Base-by-base conservation (phyloP, 768 basidiomycete genomes). In the Boletellus ananiceps region DNA sequence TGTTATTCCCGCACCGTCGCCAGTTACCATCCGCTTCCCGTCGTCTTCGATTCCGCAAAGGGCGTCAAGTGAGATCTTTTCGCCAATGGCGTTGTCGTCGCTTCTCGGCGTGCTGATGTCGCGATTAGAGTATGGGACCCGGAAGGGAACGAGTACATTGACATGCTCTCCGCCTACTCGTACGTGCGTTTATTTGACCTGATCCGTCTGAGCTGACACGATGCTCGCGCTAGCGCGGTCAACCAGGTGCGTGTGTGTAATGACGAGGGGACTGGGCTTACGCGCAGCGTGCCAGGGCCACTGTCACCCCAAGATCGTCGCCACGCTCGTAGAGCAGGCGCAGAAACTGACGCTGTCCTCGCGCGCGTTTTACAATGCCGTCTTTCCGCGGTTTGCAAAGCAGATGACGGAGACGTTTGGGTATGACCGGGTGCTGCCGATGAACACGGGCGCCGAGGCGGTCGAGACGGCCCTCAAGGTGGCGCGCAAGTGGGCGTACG, bases 381-480 rank as follows among this genome's bases (percentile, higher is more conserved):
- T 86, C 55, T 90, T 99, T 57, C 93, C 93, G 0, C 77, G 74
- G n/a, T 99, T 93, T 67, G 92, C 93, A 1, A 77, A 88, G 71
- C 79, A 82, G 66, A 75, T 97, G 51, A 91, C 87, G 1, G 72
- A 81, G 50, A 80, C 88, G 71, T 93, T 95, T 62, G 86, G 85
- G 12, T 97, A 88, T 67, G 94, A 95, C 54, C 93, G 93, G 84
- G 92, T 96, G 2, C 75, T 98, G 8, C 94, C 95, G 19, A 96
- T 98, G 93, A 99, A 99, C 77, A 98, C 95, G 1, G 95, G 95
- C 40, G 93, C 93, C 1, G 96, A 99, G 64, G 96, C 96, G 8
- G 96, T 98, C 47, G 96, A 99, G 73, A 96, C 94, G 0, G 82
- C 86, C n/a, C 69, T 99, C 66, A 99, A 99, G 77, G 78, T 98